Evolutionary conservation across 1,284 basidiomycete species (phyloP).

Genomic region (Irpex rosettiformis): DNA sequence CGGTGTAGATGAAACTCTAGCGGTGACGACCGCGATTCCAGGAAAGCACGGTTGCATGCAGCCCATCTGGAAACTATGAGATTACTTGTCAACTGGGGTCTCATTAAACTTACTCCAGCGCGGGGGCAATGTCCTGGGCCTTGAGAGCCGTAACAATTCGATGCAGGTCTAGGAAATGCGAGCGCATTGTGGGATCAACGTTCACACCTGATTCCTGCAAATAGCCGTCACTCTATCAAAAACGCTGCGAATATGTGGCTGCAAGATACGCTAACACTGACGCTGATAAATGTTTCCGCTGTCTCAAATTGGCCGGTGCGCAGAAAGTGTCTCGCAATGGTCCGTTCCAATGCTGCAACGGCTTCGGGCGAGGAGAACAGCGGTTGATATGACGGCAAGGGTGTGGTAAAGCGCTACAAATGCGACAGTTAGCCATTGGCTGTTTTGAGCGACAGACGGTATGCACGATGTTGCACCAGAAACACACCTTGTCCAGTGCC

Average conservation of each 20-base stretch:
- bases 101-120: slow-evolving; percentile 58
- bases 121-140: slow-evolving; percentile 64
- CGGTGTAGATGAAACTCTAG: slow-evolving; percentile 87
- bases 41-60: slow-evolving; percentile 59
- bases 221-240: not conserved
- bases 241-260: not conserved
- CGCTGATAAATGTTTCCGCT: slow-evolving; percentile 64
- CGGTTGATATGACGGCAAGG: slow-evolving; percentile 65
- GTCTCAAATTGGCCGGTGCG: slow-evolving; percentile 77
- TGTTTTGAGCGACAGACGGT: not conserved
- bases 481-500: slow-evolving; percentile 79
- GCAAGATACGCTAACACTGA: slow-evolving; percentile 3
- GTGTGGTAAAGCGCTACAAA: slow-evolving; percentile 63
- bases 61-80: slow-evolving; percentile 61
- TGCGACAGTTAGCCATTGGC: not conserved
- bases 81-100: slow-evolving; percentile 5
- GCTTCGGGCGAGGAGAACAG: slow-evolving; percentile 65
- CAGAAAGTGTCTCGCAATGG: slow-evolving; percentile 74
- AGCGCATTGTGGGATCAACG: slow-evolving; percentile 53
- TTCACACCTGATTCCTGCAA: slow-evolving; percentile 67
- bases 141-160: slow-evolving; percentile 68
- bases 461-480: slow-evolving; percentile 7
- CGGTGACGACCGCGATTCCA: slow-evolving; percentile 66
- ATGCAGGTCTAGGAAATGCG: slow-evolving; percentile 71
- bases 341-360: slow-evolving; percentile 62